These are phyloP conservation scores for Nemania sp. DNA, from an alignment of 2,329 filamentous ascomycete genomes.

Conservation along the genomic window DNA sequence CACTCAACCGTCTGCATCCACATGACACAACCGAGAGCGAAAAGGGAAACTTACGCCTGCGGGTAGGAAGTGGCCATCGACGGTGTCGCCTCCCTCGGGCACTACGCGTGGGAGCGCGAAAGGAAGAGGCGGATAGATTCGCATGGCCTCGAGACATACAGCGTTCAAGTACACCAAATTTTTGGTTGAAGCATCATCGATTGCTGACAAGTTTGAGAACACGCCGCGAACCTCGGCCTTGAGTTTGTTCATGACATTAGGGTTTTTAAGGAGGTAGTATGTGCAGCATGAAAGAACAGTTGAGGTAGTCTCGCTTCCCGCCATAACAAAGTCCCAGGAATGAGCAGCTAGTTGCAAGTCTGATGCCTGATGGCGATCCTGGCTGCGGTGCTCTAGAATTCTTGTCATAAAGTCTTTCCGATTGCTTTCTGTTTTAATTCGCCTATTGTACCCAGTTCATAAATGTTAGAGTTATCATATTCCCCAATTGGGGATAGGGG, in stretches of 20 bases:
- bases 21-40: not conserved
- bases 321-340: slow-evolving; percentile 46
- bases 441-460: slow-evolving; percentile 22
- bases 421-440: slow-evolving; percentile 32
- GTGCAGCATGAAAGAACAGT: slow-evolving; percentile 30
- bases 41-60: slow-evolving; percentile 37
- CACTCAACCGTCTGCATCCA: not conserved
- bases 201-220: slow-evolving; percentile 36
- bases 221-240: slow-evolving; percentile 35
- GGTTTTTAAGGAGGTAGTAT: slow-evolving; percentile 39
- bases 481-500: too few relatives aligned
- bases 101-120: slow-evolving; percentile 37
- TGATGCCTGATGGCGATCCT: slow-evolving; percentile 32
- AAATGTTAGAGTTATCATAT: not conserved
- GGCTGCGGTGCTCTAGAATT: slow-evolving; percentile 41
- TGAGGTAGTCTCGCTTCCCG: slow-evolving; percentile 43
- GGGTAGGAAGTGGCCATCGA: slow-evolving; percentile 40
- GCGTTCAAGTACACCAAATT: slow-evolving; percentile 36
- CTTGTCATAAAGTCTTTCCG: slow-evolving; percentile 46
- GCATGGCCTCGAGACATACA: slow-evolving; percentile 35
- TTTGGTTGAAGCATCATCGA: slow-evolving; percentile 30
- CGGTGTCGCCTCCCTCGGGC: slow-evolving; percentile 30
- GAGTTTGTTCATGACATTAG: slow-evolving; percentile 24
- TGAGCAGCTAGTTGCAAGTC: slow-evolving; percentile 47
- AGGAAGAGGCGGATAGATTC: slow-evolving; percentile 40